Conservation (phyloP, 148 eudicot species). For the Talinum fruticosum region DNA sequence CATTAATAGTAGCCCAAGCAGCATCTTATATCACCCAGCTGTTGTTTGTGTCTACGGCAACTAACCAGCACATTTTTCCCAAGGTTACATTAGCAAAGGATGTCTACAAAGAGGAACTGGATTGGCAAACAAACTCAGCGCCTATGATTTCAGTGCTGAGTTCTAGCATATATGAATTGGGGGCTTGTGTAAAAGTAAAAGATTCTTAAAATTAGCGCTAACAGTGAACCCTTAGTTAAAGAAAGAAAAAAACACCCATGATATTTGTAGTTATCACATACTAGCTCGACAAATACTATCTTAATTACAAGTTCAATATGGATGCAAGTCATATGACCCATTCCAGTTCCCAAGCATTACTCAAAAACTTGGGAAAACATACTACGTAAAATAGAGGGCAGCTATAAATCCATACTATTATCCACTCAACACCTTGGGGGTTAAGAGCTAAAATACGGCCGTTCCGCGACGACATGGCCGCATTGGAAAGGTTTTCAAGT, state of each 20-base stretch:
- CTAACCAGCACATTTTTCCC: neutral
- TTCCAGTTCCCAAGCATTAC: neutral
- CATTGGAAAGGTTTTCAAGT: too few relatives aligned
- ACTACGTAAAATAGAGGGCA: neutral
- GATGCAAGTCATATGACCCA: neutral
- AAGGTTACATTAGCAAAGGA: too few relatives aligned
- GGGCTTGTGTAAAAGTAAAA: too few relatives aligned
- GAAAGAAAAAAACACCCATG: neutral
- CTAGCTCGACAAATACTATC: neutral
- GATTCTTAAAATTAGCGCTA: neutral
- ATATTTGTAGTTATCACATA: neutral
- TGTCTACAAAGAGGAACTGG: too few relatives aligned
- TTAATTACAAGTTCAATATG: too few relatives aligned
- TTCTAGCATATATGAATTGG: too few relatives aligned
- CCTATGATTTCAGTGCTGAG: too few relatives aligned
- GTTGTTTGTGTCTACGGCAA: neutral
- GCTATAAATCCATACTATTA: neutral
- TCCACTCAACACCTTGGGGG: slow-evolving; percentile 1
- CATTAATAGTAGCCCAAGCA: neutral
- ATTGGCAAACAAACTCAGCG: too few relatives aligned
- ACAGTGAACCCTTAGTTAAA: neutral
- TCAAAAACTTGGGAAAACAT: neutral
- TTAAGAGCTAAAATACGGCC: too few relatives aligned
- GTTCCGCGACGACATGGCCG: too few relatives aligned
- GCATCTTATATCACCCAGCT: slow-evolving; percentile 2